Evolutionary conservation across 129 eudicot genomes (phyloP).

Genomic region (Artemisia argyi): DNA sequence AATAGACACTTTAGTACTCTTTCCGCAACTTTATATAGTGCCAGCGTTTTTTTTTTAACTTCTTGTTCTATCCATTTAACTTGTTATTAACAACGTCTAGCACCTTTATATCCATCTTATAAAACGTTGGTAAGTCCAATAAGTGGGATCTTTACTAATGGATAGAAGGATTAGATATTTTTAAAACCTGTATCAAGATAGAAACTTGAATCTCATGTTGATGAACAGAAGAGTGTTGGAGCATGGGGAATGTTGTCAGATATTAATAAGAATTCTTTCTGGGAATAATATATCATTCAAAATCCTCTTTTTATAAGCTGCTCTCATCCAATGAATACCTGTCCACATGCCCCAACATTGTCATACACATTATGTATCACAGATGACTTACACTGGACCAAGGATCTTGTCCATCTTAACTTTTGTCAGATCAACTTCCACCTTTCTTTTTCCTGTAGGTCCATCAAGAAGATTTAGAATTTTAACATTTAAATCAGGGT

Average conservation of each 20-base stretch:
- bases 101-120: no score
- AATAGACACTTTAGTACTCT: no score
- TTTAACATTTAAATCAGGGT: constrained; percentile 17
- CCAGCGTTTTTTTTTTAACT: background rate
- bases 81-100: background rate
- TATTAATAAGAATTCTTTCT: constrained; percentile 16
- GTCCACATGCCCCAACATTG: constrained; percentile 35
- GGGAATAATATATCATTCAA: constrained; percentile 30
- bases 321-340: constrained; percentile 31
- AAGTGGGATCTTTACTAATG: background rate
- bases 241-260: constrained; percentile 29
- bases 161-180: background rate
- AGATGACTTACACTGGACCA: constrained; percentile 16
- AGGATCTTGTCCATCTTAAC: constrained; percentile 33
- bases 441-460: constrained; percentile 15
- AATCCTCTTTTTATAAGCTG: constrained; percentile 20
- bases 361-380: constrained; percentile 11
- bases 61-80: background rate
- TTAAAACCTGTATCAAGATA: constrained; percentile 14
- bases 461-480: constrained; percentile 12
- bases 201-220: constrained; percentile 12
- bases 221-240: constrained; percentile 16
- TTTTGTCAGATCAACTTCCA: constrained; percentile 37
- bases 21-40: no score
- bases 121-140: background rate